Conservation (phyloP, 768 basidiomycete genomes). For the Infundibulicybe gibba region DNA sequence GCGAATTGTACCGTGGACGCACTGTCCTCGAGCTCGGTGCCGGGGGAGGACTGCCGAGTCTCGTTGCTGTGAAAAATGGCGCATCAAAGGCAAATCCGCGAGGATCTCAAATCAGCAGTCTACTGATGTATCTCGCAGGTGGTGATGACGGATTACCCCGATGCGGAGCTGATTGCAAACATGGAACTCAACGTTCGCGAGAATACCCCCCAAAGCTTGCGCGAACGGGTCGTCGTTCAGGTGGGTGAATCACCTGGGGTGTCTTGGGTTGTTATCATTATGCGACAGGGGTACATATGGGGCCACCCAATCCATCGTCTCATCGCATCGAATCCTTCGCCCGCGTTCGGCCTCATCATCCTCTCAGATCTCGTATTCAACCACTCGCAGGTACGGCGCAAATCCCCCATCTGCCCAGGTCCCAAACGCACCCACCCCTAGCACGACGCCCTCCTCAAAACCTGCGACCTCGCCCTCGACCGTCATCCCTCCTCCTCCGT, state of each 20-base stretch:
- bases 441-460: constrained; percentile 79
- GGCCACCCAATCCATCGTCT: constrained; percentile 45
- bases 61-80: constrained; percentile 69
- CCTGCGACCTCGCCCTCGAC: constrained; percentile 53
- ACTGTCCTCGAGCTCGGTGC: constrained; percentile 88
- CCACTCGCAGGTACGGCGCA: constrained; percentile 70
- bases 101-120: background rate
- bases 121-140: constrained; percentile 40
- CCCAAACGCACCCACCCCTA: constrained; percentile 21
- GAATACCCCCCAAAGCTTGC: constrained; percentile 45
- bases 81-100: constrained; percentile 54
- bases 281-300: constrained; percentile 78
- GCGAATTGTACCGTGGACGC: constrained; percentile 36
- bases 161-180: constrained; percentile 70
- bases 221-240: constrained; percentile 28
- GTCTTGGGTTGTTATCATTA: background rate
- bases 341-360: constrained; percentile 73
- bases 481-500: constrained; percentile 20
- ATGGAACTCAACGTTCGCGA: constrained; percentile 60
- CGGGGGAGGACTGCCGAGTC: constrained; percentile 84
- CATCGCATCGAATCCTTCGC: constrained; percentile 34
- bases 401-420: background rate
- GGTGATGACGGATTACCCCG: constrained; percentile 92
- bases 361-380: constrained; percentile 94
- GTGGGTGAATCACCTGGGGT: constrained; percentile 9